Evolutionary conservation across 148 eudicot species (phyloP).

Genomic region (Chenopodium formosanum): DNA sequence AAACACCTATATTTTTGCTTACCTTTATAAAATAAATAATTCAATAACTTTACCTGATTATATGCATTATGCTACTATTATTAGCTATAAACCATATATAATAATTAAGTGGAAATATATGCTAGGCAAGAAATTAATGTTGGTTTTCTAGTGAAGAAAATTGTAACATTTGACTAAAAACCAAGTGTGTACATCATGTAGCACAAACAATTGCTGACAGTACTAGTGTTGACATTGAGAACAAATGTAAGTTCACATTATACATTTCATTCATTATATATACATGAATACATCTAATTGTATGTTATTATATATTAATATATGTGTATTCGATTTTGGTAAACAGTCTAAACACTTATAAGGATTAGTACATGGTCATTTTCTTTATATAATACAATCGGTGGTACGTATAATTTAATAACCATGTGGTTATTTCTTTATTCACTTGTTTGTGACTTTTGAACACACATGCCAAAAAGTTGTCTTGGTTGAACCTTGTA

Average conservation of each 20-base stretch:
- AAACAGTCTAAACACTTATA: too few species aligned
- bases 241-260: background rate
- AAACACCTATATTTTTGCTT: too few species aligned
- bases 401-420: too few species aligned
- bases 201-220: background rate
- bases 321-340: too few species aligned
- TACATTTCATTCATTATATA: background rate
- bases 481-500: too few species aligned
- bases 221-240: background rate
- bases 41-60: background rate
- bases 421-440: too few species aligned
- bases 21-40: too few species aligned
- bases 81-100: background rate
- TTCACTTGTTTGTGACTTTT: too few species aligned
- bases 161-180: too few species aligned
- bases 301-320: background rate
- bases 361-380: too few species aligned
- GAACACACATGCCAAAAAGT: too few species aligned
- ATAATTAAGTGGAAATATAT: background rate
- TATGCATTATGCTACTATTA: background rate
- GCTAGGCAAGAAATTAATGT: background rate
- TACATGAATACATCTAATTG: background rate
- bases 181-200: background rate
- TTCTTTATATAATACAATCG: too few species aligned
- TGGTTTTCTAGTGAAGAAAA: background rate